A percentile compares a stretch with the other conserved stretches of the same genome.
phyloP scores from a whole-genome alignment of 371 early-diverging fungal species.

The Lichtheimia ramosa region DNA sequence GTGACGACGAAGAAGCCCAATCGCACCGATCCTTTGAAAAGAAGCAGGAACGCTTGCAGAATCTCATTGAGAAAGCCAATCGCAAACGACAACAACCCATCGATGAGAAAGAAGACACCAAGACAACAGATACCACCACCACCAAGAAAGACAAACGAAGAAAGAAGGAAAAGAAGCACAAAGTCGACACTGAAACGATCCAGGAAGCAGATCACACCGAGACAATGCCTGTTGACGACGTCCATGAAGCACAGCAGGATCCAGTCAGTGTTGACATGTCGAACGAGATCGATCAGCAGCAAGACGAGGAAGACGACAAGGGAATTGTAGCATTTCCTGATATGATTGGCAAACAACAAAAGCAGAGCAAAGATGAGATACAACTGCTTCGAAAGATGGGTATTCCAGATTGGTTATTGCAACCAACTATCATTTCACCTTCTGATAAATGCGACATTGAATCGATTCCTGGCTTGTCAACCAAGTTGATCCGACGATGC shows the following conservation, averaged over 20 bases:
- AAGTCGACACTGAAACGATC: neutral
- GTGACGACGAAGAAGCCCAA: slow-evolving; percentile 9
- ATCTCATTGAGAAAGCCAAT: slow-evolving; percentile 13
- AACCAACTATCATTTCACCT: slow-evolving; percentile 74
- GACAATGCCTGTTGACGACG: neutral
- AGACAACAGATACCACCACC: neutral
- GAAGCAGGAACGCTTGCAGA: slow-evolving; percentile 11
- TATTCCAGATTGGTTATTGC: slow-evolving; percentile 84
- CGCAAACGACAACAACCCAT: slow-evolving; percentile 11
- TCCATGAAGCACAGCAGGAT: neutral
- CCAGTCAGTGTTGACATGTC: neutral
- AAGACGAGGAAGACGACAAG: slow-evolving; percentile 21
- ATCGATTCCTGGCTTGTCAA: slow-evolving; percentile 58
- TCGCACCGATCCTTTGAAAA: slow-evolving; percentile 14
- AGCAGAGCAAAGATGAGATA: slow-evolving; percentile 39
- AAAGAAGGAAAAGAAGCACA: neutral
- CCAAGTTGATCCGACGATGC: slow-evolving; percentile 60
- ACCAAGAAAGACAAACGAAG: slow-evolving; percentile 9
- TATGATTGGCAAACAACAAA: slow-evolving; percentile 20
- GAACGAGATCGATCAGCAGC: neutral
- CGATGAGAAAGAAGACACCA: slow-evolving; percentile 1
- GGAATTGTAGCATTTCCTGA: slow-evolving; percentile 47
- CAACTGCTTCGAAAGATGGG: slow-evolving; percentile 57
- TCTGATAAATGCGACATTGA: slow-evolving; percentile 48
- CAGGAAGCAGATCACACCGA: neutral